phyloP scores from a whole-genome alignment of 2,329 filamentous ascomycete species.

The Pseudocercospora cruenta region DNA sequence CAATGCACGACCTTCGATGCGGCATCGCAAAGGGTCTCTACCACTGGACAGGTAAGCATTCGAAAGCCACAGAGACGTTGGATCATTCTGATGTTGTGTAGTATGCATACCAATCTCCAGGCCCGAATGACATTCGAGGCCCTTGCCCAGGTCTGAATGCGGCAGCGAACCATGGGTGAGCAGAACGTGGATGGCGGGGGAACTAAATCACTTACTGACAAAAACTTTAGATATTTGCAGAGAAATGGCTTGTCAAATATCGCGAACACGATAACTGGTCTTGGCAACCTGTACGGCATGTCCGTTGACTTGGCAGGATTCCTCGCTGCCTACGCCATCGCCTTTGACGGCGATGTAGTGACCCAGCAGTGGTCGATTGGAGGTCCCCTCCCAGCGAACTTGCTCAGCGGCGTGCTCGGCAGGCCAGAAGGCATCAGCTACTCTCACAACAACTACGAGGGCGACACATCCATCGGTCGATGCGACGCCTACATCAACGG shows the following conservation, averaged over 20 bases:
- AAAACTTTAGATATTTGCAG: slow-evolving; percentile 4
- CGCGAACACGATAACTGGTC: slow-evolving; percentile 30
- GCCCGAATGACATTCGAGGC: slow-evolving; percentile 27
- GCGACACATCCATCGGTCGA: slow-evolving; percentile 37
- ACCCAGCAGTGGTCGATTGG: slow-evolving; percentile 35
- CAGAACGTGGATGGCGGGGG: no score
- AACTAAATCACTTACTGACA: no score
- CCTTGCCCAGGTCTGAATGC: slow-evolving; percentile 29
- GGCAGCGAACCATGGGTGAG: slow-evolving; percentile 30
- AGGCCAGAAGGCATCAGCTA: slow-evolving; percentile 28
- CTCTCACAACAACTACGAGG: slow-evolving; percentile 42
- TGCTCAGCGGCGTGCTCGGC: slow-evolving; percentile 16
- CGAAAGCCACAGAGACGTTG: background rate
- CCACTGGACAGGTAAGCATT: slow-evolving; percentile 2
- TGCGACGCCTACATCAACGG: slow-evolving; percentile 34
- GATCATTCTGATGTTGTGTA: background rate
- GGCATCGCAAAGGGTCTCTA: slow-evolving; percentile 13
- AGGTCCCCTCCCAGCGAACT: slow-evolving; percentile 23
- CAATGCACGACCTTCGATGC: slow-evolving; percentile 19
- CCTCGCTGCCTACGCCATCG: slow-evolving; percentile 36
- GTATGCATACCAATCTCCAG: slow-evolving; percentile 14
- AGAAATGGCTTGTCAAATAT: slow-evolving; percentile 30
- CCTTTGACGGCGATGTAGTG: slow-evolving; percentile 21
- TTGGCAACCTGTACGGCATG: slow-evolving; percentile 22
- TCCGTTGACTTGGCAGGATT: slow-evolving; percentile 25